These are phyloP conservation scores for Grosmannia serpens DNA, from an alignment of 2,329 filamentous ascomycete genomes.

Conservation along the genomic window DNA sequence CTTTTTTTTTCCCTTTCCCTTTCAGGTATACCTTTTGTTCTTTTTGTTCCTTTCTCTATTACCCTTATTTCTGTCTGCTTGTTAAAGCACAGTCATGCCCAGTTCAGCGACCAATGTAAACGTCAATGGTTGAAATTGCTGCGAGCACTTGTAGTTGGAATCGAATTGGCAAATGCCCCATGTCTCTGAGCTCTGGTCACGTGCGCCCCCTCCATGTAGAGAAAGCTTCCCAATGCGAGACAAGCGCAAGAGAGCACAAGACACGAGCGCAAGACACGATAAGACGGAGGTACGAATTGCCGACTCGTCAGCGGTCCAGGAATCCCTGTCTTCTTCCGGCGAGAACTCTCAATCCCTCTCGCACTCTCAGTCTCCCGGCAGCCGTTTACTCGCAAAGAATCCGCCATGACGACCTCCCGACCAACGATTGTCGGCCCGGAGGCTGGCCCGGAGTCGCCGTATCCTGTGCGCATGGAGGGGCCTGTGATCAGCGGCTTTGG, in stretches of 20 bases:
- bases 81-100: not conserved
- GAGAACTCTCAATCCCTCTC: not conserved
- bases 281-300: not conserved
- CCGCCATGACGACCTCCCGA: slow-evolving; percentile 28
- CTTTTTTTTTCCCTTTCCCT: not conserved
- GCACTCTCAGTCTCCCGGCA: not conserved
- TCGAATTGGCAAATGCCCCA: not conserved
- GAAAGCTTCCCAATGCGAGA: not conserved
- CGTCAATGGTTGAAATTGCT: not conserved
- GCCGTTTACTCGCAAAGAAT: not conserved
- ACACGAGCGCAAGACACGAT: not conserved
- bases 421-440: slow-evolving; percentile 64
- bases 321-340: not conserved
- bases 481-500: slow-evolving; percentile 89
- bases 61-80: not conserved
- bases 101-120: not conserved
- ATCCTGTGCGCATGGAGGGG: slow-evolving; percentile 72
- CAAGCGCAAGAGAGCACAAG: too few relatives aligned
- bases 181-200: not conserved
- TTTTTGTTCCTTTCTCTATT: not conserved
- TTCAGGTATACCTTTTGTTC: not conserved
- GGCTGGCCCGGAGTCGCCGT: slow-evolving; percentile 63
- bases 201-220: not conserved
- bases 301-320: not conserved
- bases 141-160: not conserved